These are phyloP conservation scores for Rhodosporidiobolus odoratus DNA, from an alignment of 768 basidiomycete genomes.

Conservation along the genomic window DNA sequence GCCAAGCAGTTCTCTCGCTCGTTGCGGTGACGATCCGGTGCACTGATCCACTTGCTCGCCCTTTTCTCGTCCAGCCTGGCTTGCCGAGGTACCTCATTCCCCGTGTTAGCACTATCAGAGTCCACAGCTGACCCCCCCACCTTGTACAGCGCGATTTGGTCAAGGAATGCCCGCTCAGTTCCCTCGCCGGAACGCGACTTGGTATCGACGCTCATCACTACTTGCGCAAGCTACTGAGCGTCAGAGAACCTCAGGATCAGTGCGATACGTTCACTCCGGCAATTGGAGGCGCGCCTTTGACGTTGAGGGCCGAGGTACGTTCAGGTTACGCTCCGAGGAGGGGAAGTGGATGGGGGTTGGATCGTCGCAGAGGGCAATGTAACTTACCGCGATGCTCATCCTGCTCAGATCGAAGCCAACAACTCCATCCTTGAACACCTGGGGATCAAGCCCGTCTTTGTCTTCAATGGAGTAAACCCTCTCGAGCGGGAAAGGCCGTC, in stretches of 20 bases:
- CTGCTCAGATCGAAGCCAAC: conserved; percentile 79
- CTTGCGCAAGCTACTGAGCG: conserved; percentile 62
- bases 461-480: conserved; percentile 83
- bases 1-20: not conserved
- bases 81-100: conserved; percentile 29
- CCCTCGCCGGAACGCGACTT: conserved; percentile 82
- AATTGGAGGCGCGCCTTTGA: conserved; percentile 87
- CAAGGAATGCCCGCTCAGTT: conserved; percentile 70
- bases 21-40: not conserved
- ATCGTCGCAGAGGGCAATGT: not conserved
- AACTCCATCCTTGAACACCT: conserved; percentile 81
- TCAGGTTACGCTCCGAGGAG: not conserved
- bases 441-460: conserved; percentile 96
- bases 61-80: conserved; percentile 21
- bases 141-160: conserved; percentile 65
- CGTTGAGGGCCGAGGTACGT: conserved; percentile 55
- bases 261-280: conserved; percentile 89
- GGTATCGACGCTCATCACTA: conserved; percentile 96
- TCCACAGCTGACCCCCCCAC: not conserved
- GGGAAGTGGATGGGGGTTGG: not conserved
- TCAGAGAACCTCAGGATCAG: conserved; percentile 60
- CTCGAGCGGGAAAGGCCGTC: conserved; percentile 46
- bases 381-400: not conserved
- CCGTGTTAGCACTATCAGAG: too few species aligned
- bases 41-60: not conserved